Evolutionary conservation across 176 grass and related monocot genomes (phyloP), one percentile per base, ranked within the genome.

Genomic region (Aegilops sharonensis): DNA sequence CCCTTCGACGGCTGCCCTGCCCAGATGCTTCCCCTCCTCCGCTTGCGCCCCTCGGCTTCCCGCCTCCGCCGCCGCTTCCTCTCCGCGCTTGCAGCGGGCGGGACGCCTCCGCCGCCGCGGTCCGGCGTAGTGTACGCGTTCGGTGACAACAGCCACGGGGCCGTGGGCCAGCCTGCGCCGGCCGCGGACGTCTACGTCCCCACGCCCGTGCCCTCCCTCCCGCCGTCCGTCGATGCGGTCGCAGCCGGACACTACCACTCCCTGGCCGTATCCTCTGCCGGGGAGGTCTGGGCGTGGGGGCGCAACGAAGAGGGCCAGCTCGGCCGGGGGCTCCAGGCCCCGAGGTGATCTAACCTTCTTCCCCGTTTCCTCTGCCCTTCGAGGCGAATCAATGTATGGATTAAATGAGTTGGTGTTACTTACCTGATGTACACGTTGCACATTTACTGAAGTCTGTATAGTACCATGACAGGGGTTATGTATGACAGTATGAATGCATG

Each of bases 211-310:
- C 85, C 93, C 59, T 83, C 82, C 17, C 89, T 98, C 34, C 93
- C 91, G 8, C 81, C 89, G 71, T 84, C 84, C 61, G 35, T 93
- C 56, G 45, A 59, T 54, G 54, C 83, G 69, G 77, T 93, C 11
- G 80, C 89, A 3, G 85, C 89, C 1, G 95, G 95, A 0, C 93
- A 98, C 87, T 98, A 92, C 84, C 95, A 98, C 91, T 98, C 95
- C 43, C 93, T 98, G 52, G 93, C 93, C 4, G 57, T 92, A 5
- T 92, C 95, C 24, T 8, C 68, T 6, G 57, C 52, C 11, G 95
- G 91, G 18, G 89, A 98, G 45, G 86, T 98, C 61, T 98, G 93
- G 91, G 89, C 95, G 2, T 98, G 95, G 93, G 95, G 93, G 42
- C 93, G 95, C 67, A 98, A 98, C 82, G 84, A 93, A 8, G 93